Percentiles rank a stretch among this genome's conserved stretches.
Evolutionary conservation across 331 rosid genomes (phyloP).

Genomic region (Quercus lobata): DNA sequence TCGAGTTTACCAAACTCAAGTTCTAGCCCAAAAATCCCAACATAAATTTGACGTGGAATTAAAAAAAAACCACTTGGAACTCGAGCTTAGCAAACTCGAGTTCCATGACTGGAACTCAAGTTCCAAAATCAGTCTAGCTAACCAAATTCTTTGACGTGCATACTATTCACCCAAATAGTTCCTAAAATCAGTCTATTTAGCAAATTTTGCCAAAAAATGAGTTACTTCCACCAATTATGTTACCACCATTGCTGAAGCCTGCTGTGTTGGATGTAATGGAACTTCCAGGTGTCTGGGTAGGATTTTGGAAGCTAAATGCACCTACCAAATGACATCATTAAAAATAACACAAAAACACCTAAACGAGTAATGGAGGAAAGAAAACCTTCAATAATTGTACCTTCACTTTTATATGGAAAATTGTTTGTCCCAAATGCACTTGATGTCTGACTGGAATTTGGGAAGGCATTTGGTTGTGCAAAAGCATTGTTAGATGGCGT

Average conservation of each 20-base stretch:
- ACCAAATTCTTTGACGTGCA: too few relatives aligned
- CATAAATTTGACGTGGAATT: too few relatives aligned
- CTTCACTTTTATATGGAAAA: constrained; percentile 25
- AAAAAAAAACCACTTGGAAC: too few relatives aligned
- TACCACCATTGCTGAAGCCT: constrained; percentile 28
- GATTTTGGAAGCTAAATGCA: constrained; percentile 26
- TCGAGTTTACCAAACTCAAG: too few relatives aligned
- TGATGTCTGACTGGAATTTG: constrained; percentile 32
- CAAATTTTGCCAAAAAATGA: not conserved
- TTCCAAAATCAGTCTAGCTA: too few relatives aligned
- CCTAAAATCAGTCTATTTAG: too few relatives aligned
- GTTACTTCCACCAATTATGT: constrained; percentile 31
- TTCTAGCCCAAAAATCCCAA: too few relatives aligned
- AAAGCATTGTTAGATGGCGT: constrained; percentile 29
- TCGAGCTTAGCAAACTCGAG: too few relatives aligned
- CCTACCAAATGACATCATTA: constrained; percentile 7
- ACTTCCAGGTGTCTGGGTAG: constrained; percentile 27
- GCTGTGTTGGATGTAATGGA: constrained; percentile 26
- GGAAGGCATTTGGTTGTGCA: constrained; percentile 33
- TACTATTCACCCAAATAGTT: too few relatives aligned
- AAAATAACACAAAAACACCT: not conserved
- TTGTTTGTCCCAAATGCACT: constrained; percentile 20
- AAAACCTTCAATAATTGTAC: constrained; percentile 8
- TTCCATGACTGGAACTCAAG: too few relatives aligned
- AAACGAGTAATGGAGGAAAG: not conserved